Base-by-base conservation (phyloP, 257 asterid genomes). In the Primulina tabacum region DNA sequence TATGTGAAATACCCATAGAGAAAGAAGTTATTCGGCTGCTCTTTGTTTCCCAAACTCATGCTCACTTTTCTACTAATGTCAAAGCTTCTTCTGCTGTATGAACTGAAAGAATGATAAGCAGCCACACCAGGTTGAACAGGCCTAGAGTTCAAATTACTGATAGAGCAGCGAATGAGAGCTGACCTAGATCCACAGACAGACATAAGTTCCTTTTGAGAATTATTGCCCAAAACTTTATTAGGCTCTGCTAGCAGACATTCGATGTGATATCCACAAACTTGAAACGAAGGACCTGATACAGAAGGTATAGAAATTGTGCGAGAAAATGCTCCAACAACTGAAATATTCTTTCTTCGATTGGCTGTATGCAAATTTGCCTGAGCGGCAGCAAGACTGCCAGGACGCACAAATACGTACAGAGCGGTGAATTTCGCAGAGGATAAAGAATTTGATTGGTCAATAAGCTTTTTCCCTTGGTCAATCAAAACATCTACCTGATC, bases 291-390 rank as follows among this genome's bases (percentile, higher is more conserved):
- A 68, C 90, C 95, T 21, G 95, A 83, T 24, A 92, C 92, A 24
- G 96, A 89, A 26, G 97, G 97, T 66, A 83, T 62, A 32, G 95
- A 87, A 65, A 89, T 62, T 32, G 96, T 86, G 21, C 89, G 88
- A 65, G 97, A 87, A 86, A 89, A 67, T 61, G 88, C 82, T 70
- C 86, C 87, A 75, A 79, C 83, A 63, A 88, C 84, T 37, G 95
- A 86, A 68, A 92, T 60, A 65, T 88, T 92, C 74, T 76, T 88
- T 76, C 83, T 83, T 30, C 76, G 77, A 71, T 80, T 78, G 71
- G 82, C 90, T 82, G 81, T 52, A 61, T 81, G 81, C 79, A 86
- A 74, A 80, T 88, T 86, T 33, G 83, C 87, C 75, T 82, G 92
- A 47, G 90, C 86, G 76, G 95, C 86, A 66, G 88, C 92, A 78